Conservation (phyloP, 768 basidiomycete genomes). For the Pleurotus platypus region DNA sequence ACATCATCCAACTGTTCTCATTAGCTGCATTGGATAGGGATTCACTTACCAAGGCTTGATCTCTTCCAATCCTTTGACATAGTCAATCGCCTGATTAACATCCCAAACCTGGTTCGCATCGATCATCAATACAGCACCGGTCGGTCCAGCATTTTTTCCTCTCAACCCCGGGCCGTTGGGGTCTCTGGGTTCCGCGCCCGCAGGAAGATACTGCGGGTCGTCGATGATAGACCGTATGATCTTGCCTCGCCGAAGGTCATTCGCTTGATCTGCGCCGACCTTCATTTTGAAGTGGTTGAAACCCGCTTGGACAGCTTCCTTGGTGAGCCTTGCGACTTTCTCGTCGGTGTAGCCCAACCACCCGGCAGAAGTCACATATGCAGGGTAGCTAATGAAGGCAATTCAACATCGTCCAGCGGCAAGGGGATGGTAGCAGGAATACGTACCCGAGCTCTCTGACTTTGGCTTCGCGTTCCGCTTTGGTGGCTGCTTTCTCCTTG, state of each 20-base stretch:
- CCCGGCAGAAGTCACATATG: slow-evolving; percentile 90
- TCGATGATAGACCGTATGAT: slow-evolving; percentile 96
- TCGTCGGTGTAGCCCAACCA: slow-evolving; percentile 96
- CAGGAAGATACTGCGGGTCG: slow-evolving; percentile 78
- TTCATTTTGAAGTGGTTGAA: slow-evolving; percentile 99
- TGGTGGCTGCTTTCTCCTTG: slow-evolving; percentile 69
- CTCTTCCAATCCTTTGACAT: slow-evolving; percentile 73
- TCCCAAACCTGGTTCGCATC: slow-evolving; percentile 98
- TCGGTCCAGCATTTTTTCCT: slow-evolving; percentile 93
- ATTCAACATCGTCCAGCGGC: neutral
- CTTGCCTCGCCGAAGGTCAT: slow-evolving; percentile 83
- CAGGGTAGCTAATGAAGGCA: slow-evolving; percentile 66
- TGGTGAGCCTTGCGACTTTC: slow-evolving; percentile 82
- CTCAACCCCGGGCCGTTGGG: slow-evolving; percentile 58
- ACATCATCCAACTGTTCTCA: neutral
- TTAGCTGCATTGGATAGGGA: too few relatives aligned
- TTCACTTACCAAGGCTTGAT: slow-evolving; percentile 79
- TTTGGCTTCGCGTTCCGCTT: slow-evolving; percentile 72
- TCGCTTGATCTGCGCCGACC: slow-evolving; percentile 80
- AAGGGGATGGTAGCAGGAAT: neutral
- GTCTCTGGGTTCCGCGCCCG: slow-evolving; percentile 52
- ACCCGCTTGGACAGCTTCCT: slow-evolving; percentile 78
- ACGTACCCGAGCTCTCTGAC: slow-evolving; percentile 67
- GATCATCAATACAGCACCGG: slow-evolving; percentile 93
- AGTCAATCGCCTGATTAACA: slow-evolving; percentile 88